Conservation (phyloP, 495 filamentous ascomycete genomes). For the Penicillium maclennaniae region DNA sequence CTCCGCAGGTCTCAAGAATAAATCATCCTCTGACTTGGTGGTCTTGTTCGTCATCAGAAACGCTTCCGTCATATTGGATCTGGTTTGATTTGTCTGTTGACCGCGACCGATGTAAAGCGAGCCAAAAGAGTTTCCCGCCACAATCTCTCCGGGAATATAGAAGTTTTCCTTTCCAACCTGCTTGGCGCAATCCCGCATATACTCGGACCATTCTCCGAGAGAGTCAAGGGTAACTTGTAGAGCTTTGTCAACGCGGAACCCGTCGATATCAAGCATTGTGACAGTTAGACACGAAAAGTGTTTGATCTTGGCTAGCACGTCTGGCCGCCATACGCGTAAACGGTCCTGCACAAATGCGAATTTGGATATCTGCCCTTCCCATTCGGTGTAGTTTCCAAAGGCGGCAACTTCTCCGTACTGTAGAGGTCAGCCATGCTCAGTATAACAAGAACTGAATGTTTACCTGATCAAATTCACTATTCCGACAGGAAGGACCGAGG, state of each 20-base stretch:
- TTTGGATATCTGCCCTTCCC: conserved; percentile 64
- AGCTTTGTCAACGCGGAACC: conserved; percentile 66
- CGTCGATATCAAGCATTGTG: conserved; percentile 59
- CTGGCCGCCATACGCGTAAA: conserved; percentile 64
- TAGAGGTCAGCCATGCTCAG: too few relatives aligned
- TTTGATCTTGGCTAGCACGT: conserved; percentile 54
- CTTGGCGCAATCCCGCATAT: conserved; percentile 51
- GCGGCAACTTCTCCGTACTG: conserved; percentile 61
- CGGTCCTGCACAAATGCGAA: conserved; percentile 74
- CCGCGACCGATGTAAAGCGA: conserved; percentile 65
- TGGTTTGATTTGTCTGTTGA: conserved; percentile 44
- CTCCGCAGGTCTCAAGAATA: conserved; percentile 52
- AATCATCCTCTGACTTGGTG: conserved; percentile 30
- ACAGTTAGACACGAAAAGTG: conserved; percentile 65
- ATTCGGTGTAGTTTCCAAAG: conserved; percentile 65
- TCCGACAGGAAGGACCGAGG: too few relatives aligned
- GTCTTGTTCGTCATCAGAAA: conserved; percentile 43
- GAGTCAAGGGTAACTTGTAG: conserved; percentile 63
- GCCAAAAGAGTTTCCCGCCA: conserved; percentile 60
- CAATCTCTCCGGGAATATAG: conserved; percentile 62
- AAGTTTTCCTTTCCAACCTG: conserved; percentile 59
- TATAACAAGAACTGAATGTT: too few relatives aligned
- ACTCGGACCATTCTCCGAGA: conserved; percentile 48
- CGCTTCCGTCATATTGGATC: conserved; percentile 25
- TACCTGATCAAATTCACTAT: conserved; percentile 61